phyloP scores from a whole-genome alignment of 495 filamentous ascomycete genomes.

The Lasiosphaeris hirsuta region DNA sequence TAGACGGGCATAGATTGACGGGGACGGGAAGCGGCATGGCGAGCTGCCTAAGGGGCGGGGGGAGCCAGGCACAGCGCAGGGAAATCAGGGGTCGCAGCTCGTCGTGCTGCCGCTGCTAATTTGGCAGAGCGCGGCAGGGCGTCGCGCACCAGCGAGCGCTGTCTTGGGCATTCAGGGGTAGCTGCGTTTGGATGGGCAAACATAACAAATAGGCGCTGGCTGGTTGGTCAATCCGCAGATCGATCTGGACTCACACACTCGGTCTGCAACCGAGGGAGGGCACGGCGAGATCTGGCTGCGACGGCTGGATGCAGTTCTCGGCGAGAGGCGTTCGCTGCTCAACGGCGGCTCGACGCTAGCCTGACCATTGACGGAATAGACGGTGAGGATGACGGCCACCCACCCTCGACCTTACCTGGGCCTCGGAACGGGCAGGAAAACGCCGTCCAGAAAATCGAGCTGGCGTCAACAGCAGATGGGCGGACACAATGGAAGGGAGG shows the following conservation, averaged over 20 bases:
- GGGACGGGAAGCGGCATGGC: neutral
- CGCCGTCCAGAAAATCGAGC: too few relatives aligned
- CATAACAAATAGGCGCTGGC: conserved; percentile 6
- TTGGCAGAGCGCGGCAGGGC: conserved; percentile 8
- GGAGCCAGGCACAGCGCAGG: neutral
- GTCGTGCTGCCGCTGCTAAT: conserved; percentile 6
- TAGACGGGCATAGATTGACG: neutral
- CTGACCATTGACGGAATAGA: neutral
- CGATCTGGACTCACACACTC: neutral
- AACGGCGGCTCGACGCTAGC: neutral
- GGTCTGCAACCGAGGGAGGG: conserved; percentile 2
- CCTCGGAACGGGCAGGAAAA: too few relatives aligned
- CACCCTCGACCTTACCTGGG: too few relatives aligned
- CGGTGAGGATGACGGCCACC: conserved; percentile 3
- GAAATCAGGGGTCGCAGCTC: conserved; percentile 3
- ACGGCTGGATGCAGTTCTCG: conserved; percentile 20
- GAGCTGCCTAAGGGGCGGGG: neutral
- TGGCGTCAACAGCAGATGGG: too few relatives aligned
- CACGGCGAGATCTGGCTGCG: conserved; percentile 3
- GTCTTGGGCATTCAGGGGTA: too few relatives aligned
- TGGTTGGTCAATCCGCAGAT: conserved; percentile 8
- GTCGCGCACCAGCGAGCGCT: too few relatives aligned
- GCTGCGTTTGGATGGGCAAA: neutral
- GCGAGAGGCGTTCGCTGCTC: conserved; percentile 1
- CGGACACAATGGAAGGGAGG: too few relatives aligned